Conservation (phyloP, 208 protist genomes). For the Crithidia thermophila region DNA sequence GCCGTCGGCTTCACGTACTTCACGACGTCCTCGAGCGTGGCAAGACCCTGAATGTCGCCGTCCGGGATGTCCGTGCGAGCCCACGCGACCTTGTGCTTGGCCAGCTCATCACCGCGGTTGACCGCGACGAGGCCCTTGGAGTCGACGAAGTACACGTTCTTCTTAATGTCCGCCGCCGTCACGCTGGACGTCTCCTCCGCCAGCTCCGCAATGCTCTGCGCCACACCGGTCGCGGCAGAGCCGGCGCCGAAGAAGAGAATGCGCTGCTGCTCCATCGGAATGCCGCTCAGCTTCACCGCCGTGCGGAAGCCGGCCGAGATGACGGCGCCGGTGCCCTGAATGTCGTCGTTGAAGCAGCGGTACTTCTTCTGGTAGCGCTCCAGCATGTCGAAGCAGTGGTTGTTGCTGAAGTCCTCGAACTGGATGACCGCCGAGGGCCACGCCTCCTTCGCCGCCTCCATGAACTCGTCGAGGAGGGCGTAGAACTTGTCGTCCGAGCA, state of each 20-base stretch:
- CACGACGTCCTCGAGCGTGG: constrained; percentile 64
- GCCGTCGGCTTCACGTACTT: constrained; percentile 94
- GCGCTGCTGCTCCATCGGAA: constrained; percentile 59
- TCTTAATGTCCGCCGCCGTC: constrained; percentile 75
- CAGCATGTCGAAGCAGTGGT: constrained; percentile 95
- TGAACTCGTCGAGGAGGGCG: constrained; percentile 92
- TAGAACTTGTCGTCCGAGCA: constrained; percentile 81
- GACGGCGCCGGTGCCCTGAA: constrained; percentile 97
- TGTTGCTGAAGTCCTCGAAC: constrained; percentile 97
- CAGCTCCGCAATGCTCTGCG: constrained; percentile 89
- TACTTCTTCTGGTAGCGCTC: constrained; percentile 91
- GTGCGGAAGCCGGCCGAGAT: constrained; percentile 92
- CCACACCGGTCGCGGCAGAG: constrained; percentile 94
- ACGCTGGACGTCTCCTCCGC: constrained; percentile 49
- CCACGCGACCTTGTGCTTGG: constrained; percentile 86
- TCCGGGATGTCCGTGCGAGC: constrained; percentile 82
- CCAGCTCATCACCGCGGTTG: constrained; percentile 82
- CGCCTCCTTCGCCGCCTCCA: constrained; percentile 75
- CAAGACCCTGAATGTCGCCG: constrained; percentile 60
- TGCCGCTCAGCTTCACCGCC: constrained; percentile 66
- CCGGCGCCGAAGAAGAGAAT: constrained; percentile 94
- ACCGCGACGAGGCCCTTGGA: constrained; percentile 90
- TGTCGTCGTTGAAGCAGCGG: constrained; percentile 98
- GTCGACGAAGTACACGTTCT: constrained; percentile 91
- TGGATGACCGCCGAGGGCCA: constrained; percentile 91